A percentile compares a stretch with the other conserved stretches of the same genome.
phyloP scores from a whole-genome alignment of 129 eudicot genomes.

The sunflower (Helianthus annuus) region HanXRQr2.0-SUNRISE NC_035436.2:155973543-155974042 shows the following conservation, averaged over 20 bases:
- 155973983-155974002: slow-evolving; percentile 18
- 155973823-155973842: background rate
- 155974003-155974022: slow-evolving; percentile 12
- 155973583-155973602: slow-evolving; percentile 30
- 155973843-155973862: slow-evolving; percentile 8
- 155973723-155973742: slow-evolving; percentile 22
- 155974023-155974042: background rate
- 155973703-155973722: slow-evolving; percentile 27
- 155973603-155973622: slow-evolving; percentile 35
- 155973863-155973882: background rate
- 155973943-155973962: background rate
- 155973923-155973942: background rate
- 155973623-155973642: slow-evolving; percentile 20
- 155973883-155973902: slow-evolving; percentile 10
- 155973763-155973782: background rate
- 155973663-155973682: slow-evolving; percentile 35
- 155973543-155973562: slow-evolving; percentile 5
- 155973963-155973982: background rate
- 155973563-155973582: slow-evolving; percentile 5
- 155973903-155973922: too few relatives aligned
- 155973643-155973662: slow-evolving; percentile 28
- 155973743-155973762: slow-evolving; percentile 16
- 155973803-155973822: background rate
- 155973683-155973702: slow-evolving; percentile 40
- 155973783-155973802: slow-evolving; percentile 8